Evolutionary conservation across 2,329 filamentous ascomycete species (phyloP).

Genomic region (Orbilia blumenaviensis): DNA sequence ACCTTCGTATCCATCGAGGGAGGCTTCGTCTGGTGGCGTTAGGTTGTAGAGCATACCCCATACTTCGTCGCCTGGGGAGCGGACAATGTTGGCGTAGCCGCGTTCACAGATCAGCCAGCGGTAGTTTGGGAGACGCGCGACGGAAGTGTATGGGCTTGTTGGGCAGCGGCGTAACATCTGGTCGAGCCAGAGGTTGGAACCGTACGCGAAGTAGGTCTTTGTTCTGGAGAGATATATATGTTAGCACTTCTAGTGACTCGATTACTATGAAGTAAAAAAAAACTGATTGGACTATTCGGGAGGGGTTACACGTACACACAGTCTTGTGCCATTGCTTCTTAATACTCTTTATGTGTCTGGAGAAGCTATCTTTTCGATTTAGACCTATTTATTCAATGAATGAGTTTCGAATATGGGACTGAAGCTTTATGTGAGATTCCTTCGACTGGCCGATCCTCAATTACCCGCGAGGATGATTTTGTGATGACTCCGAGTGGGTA

Average conservation of each 20-base stretch:
- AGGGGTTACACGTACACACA: neutral
- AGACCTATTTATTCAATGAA: too few species aligned
- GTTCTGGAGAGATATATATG: neutral
- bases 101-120: slow-evolving; percentile 73
- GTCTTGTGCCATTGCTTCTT: neutral
- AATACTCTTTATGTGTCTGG: too few species aligned
- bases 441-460: too few species aligned
- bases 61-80: slow-evolving; percentile 54
- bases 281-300: neutral
- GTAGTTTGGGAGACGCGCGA: slow-evolving; percentile 69
- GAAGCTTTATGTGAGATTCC: too few species aligned
- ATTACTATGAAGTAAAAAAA: too few species aligned
- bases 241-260: too few species aligned
- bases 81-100: slow-evolving; percentile 75
- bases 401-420: too few species aligned
- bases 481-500: neutral
- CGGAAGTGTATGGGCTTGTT: slow-evolving; percentile 66
- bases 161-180: slow-evolving; percentile 74
- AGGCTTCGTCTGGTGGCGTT: slow-evolving; percentile 64
- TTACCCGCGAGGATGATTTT: too few species aligned
- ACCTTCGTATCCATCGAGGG: slow-evolving; percentile 70
- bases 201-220: slow-evolving; percentile 73
- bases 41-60: slow-evolving; percentile 70
- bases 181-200: slow-evolving; percentile 72
- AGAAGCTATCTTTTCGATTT: neutral